Percentiles rank a stretch among this genome's conserved stretches.
Evolutionary conservation across 1,139 yeast species (phyloP).

Genomic region (Kodamaea sp.): DNA sequence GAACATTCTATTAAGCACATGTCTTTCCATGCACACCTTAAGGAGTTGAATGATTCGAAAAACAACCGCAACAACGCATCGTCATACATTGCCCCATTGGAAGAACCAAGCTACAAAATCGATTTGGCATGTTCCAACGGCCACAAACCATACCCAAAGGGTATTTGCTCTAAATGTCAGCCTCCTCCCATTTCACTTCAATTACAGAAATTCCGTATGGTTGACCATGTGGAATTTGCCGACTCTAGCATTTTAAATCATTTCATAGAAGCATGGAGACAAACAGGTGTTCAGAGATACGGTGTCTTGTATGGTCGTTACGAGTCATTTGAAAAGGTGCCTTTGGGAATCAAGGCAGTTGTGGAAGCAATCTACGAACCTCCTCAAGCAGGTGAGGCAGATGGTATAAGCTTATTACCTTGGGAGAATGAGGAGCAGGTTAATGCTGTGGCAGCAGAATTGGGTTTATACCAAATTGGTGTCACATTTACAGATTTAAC

Average conservation of each 20-base stretch:
- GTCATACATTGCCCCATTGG: conserved; percentile 79
- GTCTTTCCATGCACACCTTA: conserved; percentile 82
- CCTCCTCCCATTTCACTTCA: conserved; percentile 93
- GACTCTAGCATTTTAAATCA: conserved; percentile 69
- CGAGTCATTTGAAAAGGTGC: conserved; percentile 75
- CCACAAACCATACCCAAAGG: conserved; percentile 91
- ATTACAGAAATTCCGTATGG: conserved; percentile 91
- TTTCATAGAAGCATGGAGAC: conserved; percentile 91
- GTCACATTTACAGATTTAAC: conserved; percentile 85
- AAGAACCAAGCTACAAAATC: conserved; percentile 69
- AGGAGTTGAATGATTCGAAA: conserved; percentile 67
- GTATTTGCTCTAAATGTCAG: conserved; percentile 96
- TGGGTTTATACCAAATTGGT: conserved; percentile 79
- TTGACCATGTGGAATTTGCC: conserved; percentile 93
- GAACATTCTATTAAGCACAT: conserved; percentile 82
- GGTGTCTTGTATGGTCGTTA: conserved; percentile 86
- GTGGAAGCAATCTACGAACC: conserved; percentile 95
- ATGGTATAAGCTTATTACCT: conserved; percentile 70
- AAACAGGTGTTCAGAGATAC: conserved; percentile 80
- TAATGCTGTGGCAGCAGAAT: conserved; percentile 53
- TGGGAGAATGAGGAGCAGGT: conserved; percentile 61
- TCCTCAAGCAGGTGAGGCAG: conserved; percentile 82
- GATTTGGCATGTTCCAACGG: conserved; percentile 70
- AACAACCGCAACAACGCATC: conserved; percentile 64
- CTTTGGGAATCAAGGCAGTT: conserved; percentile 89